Evolutionary conservation across 495 filamentous ascomycete genomes (phyloP), one percentile per base, ranked within the genome.

Genomic region (Hypoxylon crocopeplum): DNA sequence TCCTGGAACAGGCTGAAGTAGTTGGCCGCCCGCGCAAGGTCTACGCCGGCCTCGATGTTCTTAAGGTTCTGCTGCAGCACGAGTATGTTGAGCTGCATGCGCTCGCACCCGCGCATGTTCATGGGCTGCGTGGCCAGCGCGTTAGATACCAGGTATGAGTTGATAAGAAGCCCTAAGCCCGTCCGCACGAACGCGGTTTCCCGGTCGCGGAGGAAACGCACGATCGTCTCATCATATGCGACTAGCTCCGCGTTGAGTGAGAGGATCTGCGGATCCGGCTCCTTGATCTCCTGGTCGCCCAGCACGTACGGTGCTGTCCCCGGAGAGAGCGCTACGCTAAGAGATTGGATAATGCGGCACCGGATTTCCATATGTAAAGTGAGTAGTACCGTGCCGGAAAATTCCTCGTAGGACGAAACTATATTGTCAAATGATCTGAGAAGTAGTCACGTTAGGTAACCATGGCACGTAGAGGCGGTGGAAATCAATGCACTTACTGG

Each of bases 61-160:
- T 93, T 95, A 46, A 98, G 81, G 60, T 96, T 96, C 63, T 98
- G 95, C 68, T 97, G 93, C 22, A 98, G 76, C 39, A 98, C 94
- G 7, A 96, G 79, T 38, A 98, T 90, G 67, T 98, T 95, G 22
- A 97, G 82, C 64, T 90, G 87, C 79, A 98, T 88, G 5, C 91
- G 82, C 16, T 84, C 81, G 58, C 86, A 90, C 12, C 95, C 94
- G 50, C 86, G 80, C 27, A 75, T 74, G 57, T 95, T 93, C 81
- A 95, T 86, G 1, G 81, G 81, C 27, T 83, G 82, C 39, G 92
- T 87, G 52, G 79, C 77, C 8, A 71, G 73, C 7, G 83, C 83
- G 61, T 86, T 83, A n/a, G 82, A 69, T 16, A 92, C 81, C 27
- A 96, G 84, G 41, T 85, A 82, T 17, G 77, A 77, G 54, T 92